Base-by-base conservation (phyloP, 2,329 filamentous ascomycete genomes). In the Aspergillus tamarii region DNA sequence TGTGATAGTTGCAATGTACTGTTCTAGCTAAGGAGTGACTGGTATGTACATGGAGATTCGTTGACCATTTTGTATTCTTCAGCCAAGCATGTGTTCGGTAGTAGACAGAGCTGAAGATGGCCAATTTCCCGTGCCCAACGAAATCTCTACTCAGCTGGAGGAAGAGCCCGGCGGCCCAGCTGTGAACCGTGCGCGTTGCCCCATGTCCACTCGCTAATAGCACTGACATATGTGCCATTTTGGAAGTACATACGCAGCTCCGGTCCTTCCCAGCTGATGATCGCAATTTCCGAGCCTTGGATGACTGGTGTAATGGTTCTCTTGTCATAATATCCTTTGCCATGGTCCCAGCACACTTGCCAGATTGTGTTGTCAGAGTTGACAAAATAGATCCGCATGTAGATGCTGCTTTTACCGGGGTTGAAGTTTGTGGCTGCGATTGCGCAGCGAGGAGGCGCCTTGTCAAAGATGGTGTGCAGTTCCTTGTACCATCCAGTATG, bases 181-280 rank as follows among this genome's bases (percentile, higher is more conserved):
- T 10, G 46, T 11, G 56, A 48, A 30, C 65, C 60, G 16, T 43
- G 26, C 1, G 54, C 58, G 19, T 30, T 30, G 21, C n/a, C 57
- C 60, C 53, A 64, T 14, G 57, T n/a, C 59, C 56, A 64, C 46
- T 64, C 65, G 7, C 60, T 59, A n/a, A 65, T 53, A 0, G 60
- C 63, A 8, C 54, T 61, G 12, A 64, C 57, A 14, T 59, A 45
- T 28, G 55, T 53, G 5, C 63, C 64, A 14, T 57, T 60, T 58
- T 67, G 63, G 34, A 64, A 61, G 23, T 66, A 66, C 5, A 66
- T n/a, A 0, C 62, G 48, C 1, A 62, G 32, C n/a, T 62, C 53
- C 0, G 57, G 52, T 8, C 34, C 45, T n/a, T 57, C 36, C 64
- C 62, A 66, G n/a, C 54, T 60, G 7, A 66, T 46, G 8, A 56